These are phyloP conservation scores for Penicillium taxi DNA, from an alignment of 495 filamentous ascomycete species.

Conservation along the genomic window DNA sequence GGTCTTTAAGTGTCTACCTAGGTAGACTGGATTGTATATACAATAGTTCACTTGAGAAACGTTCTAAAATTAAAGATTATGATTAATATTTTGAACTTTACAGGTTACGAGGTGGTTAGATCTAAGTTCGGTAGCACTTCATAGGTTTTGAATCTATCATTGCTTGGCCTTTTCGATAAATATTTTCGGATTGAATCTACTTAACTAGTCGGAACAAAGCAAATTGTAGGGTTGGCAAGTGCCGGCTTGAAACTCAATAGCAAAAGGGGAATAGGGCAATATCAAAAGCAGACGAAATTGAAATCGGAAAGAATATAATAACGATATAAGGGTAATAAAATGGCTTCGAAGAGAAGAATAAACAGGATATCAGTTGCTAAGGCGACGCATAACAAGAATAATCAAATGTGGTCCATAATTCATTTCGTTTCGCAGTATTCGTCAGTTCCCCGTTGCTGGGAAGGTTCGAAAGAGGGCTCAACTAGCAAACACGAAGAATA, in stretches of 20 bases:
- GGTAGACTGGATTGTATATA: no score
- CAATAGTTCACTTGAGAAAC: background rate
- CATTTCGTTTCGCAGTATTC: slow-evolving; percentile 13
- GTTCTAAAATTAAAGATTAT: background rate
- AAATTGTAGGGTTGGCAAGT: slow-evolving; percentile 17
- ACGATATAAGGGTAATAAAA: slow-evolving; percentile 2
- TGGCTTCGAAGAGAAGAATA: background rate
- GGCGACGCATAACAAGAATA: slow-evolving; percentile 3
- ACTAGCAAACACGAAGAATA: slow-evolving; percentile 16
- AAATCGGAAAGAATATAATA: slow-evolving; percentile 1
- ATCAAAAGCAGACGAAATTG: slow-evolving; percentile 6
- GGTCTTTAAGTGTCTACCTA: slow-evolving; percentile 15
- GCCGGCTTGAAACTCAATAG: slow-evolving; percentile 14
- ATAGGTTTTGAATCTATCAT: no score
- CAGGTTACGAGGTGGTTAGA: background rate
- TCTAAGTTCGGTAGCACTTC: background rate
- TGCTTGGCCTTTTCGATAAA: no score
- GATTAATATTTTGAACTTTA: background rate
- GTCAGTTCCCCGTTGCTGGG: slow-evolving; percentile 2
- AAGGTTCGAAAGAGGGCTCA: slow-evolving; percentile 4
- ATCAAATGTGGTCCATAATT: slow-evolving; percentile 15
- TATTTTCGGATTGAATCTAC: no score
- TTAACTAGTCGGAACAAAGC: slow-evolving; percentile 3
- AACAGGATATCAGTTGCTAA: slow-evolving; percentile 1
- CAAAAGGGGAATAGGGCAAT: slow-evolving; percentile 31